These are phyloP conservation scores for Euptelea pleiosperma DNA, from an alignment of 164 flowering plant genomes.

Conservation along the genomic window DNA sequence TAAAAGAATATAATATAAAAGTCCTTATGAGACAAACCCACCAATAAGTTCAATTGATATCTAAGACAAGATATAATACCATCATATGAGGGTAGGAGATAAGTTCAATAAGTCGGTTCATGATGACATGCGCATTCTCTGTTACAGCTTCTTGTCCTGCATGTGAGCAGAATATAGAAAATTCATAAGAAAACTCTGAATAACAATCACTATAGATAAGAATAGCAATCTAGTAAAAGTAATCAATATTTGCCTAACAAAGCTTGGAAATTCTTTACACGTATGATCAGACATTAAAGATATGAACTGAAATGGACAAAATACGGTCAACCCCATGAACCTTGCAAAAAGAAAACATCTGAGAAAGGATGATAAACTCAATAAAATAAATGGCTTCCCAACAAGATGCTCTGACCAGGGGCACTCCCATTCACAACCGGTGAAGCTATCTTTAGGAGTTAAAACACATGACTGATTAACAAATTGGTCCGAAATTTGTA, in stretches of 20 bases:
- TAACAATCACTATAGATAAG: neutral
- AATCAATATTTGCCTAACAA: no score
- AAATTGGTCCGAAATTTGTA: neutral
- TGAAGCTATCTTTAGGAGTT: no score
- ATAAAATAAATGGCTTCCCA: neutral
- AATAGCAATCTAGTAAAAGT: neutral
- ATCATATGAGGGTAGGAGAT: slow-evolving; percentile 61
- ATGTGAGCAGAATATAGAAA: slow-evolving; percentile 1
- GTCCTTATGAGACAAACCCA: no score
- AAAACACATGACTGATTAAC: no score
- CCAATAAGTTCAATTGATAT: neutral
- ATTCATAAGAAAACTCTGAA: neutral
- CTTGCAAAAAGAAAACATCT: no score
- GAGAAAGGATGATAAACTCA: neutral
- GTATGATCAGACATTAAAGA: no score
- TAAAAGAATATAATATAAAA: no score
- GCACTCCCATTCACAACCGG: no score
- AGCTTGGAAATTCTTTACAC: no score
- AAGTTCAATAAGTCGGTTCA: slow-evolving; percentile 47
- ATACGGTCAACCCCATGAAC: neutral
- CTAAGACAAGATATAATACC: slow-evolving; percentile 38
- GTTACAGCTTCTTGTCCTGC: slow-evolving; percentile 70
- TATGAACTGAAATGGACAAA: neutral
- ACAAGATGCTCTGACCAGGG: neutral
- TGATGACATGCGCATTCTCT: slow-evolving; percentile 60